A percentile compares a stretch with the other conserved stretches of the same genome.
phyloP scores from a whole-genome alignment of 2,329 filamentous ascomycete genomes.

The Metarhizium humberi region DNA sequence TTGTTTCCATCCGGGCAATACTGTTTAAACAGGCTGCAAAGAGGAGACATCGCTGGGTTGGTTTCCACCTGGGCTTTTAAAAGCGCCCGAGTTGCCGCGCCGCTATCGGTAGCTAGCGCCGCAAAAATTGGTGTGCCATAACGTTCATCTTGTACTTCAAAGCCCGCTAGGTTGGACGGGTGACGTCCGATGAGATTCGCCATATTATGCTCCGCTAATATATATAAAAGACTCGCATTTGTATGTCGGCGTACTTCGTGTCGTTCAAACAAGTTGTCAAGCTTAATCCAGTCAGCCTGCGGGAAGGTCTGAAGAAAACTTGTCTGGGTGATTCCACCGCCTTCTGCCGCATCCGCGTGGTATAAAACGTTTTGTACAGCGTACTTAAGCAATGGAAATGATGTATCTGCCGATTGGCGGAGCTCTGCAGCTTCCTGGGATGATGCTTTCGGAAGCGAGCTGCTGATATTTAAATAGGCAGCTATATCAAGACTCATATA shows the following conservation, averaged over 20 bases:
- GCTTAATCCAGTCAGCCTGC: not conserved
- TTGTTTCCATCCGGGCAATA: not conserved
- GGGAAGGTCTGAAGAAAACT: not conserved
- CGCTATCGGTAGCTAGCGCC: constrained; percentile 6
- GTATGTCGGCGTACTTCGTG: not conserved
- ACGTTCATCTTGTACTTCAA: not conserved
- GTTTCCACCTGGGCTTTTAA: not conserved
- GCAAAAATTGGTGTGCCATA: constrained; percentile 8
- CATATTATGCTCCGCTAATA: not conserved
- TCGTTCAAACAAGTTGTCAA: constrained; percentile 2
- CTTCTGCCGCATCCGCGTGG: constrained; percentile 9
- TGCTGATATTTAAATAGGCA: not conserved
- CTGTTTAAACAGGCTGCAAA: not conserved
- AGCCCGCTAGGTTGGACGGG: rapidly evolving
- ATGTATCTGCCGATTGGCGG: not conserved
- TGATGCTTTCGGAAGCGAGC: not conserved
- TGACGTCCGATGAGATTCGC: not conserved
- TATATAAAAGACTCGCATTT: constrained; percentile 5
- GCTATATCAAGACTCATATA: not conserved
- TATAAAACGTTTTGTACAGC: constrained; percentile 6
- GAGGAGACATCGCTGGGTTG: no score
- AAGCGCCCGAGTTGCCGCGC: not conserved
- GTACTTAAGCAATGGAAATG: constrained; percentile 10
- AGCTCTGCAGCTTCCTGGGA: not conserved
- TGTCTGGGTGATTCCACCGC: rapidly evolving